Conservation (phyloP, 257 asterid species). For the Perilla frutescens region DNA sequence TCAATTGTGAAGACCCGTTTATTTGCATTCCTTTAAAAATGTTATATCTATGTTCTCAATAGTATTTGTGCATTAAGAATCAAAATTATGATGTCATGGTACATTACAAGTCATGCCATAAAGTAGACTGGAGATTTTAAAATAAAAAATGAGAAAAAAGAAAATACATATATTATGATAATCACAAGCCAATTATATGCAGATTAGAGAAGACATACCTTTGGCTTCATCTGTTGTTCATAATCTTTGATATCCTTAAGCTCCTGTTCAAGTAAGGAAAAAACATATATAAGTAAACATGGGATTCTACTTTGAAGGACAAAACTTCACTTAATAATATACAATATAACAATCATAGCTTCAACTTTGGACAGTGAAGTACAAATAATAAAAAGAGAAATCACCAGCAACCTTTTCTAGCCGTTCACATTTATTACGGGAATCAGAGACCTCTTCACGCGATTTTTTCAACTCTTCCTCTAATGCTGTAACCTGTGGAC, state of each 20-base stretch:
- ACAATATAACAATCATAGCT: constrained; percentile 18
- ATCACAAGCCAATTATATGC: constrained; percentile 24
- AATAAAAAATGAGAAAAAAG: background rate
- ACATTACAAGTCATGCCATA: no score
- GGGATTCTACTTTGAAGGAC: constrained; percentile 27
- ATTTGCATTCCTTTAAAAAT: no score
- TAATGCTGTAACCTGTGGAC: constrained; percentile 67
- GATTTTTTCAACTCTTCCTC: constrained; percentile 76
- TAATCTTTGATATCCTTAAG: constrained; percentile 77
- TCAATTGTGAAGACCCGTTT: no score
- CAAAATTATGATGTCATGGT: no score
- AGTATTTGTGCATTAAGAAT: no score
- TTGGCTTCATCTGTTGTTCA: constrained; percentile 89
- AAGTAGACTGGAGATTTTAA: no score
- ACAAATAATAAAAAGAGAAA: constrained; percentile 26
- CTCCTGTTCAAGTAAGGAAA: constrained; percentile 63
- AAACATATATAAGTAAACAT: constrained; percentile 13
- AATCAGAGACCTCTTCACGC: constrained; percentile 58
- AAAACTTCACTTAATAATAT: constrained; percentile 3
- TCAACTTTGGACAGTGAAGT: constrained; percentile 30
- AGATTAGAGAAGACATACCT: constrained; percentile 53
- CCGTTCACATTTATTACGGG: constrained; percentile 57
- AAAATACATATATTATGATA: background rate
- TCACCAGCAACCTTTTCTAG: constrained; percentile 65
- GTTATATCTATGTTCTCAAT: no score